A percentile compares a stretch with the other conserved stretches of the same genome.
Evolutionary conservation across 2,329 filamentous ascomycete species (phyloP).

Genomic region (Aspergillus pseudoglaucus): DNA sequence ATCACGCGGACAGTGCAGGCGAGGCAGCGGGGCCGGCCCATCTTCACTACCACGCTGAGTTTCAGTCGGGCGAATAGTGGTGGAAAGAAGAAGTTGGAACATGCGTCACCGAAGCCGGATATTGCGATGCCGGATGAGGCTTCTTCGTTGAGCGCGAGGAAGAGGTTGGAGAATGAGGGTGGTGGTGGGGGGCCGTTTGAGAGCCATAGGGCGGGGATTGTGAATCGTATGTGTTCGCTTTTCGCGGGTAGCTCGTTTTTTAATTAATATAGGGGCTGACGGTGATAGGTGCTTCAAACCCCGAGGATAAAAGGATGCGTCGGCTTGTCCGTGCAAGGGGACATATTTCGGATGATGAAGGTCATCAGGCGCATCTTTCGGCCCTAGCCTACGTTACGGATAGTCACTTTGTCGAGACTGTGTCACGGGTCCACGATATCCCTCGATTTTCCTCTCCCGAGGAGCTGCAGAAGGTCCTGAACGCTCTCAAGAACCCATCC

Average conservation of each 20-base stretch:
- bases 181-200: slow-evolving; percentile 49
- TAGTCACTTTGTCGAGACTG: slow-evolving; percentile 86
- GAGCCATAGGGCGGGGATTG: slow-evolving; percentile 50
- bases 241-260: not conserved
- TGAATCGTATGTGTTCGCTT: slow-evolving; percentile 42
- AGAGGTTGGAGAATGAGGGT: slow-evolving; percentile 14
- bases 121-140: slow-evolving; percentile 39
- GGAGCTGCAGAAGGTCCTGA: slow-evolving; percentile 34
- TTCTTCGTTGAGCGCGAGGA: slow-evolving; percentile 22
- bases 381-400: slow-evolving; percentile 93
- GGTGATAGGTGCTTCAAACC: slow-evolving; percentile 38
- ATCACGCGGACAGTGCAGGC: slow-evolving; percentile 95
- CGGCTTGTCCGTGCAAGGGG: slow-evolving; percentile 51
- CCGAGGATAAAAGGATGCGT: slow-evolving; percentile 61
- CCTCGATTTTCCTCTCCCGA: slow-evolving; percentile 61
- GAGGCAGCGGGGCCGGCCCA: slow-evolving; percentile 75
- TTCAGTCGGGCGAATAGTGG: slow-evolving; percentile 62
- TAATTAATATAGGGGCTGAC: not conserved
- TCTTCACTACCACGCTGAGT: slow-evolving; percentile 92
- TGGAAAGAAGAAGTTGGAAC: slow-evolving; percentile 53
- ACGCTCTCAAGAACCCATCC: slow-evolving; percentile 37
- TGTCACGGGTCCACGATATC: slow-evolving; percentile 71
- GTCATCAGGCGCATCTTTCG: slow-evolving; percentile 72
- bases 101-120: slow-evolving; percentile 57
- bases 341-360: slow-evolving; percentile 64